Base-by-base conservation (phyloP, 257 asterid genomes). In the Salvia hispanica region DNA sequence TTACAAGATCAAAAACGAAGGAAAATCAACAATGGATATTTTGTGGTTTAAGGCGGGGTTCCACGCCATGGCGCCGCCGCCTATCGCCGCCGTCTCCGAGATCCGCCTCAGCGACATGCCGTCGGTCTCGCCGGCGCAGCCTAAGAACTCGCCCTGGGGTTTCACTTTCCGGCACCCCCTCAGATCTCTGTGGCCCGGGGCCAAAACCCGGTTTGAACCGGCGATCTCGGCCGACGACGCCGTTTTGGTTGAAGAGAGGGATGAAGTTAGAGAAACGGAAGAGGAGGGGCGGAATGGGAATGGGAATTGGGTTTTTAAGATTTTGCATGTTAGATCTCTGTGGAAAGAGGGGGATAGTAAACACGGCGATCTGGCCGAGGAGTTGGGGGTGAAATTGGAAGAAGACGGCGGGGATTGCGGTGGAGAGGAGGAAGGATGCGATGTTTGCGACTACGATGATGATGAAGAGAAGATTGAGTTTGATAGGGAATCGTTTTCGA, bases 11-110 rank as follows among this genome's bases (percentile, higher is more conserved):
- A 57, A 36, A 4, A 10, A 43, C 5, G 64, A 37, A 5, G 11
- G 9, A 21, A 2, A 11, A 45, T 37, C 12, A 12, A 15, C 47
- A 11, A 94, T 94, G 99, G 97, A 94, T 80, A 77, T 82, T 74
- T 46, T 91, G 68, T 87, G 88, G 75, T 74, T 91, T 33, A 91
- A 86, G 69, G 87, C 90, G 5, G 96, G 91, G 75, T 73, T 90
- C 72, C 96, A 80, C 11, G 80, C 84, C 6, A 64, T 86, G 74
- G 66, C 79, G 52, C 77, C 85, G 40, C 57, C 87, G 70, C 88
- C 92, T 76, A 78, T 82, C 78, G 64, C 85, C 13, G 81, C 85
- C 13, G 80, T 80, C 5, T 67, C 74, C 4, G 90, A 79, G 12
- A 63, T 88, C 54, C 94, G 92, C 8, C 68, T 80, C 39, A 78